Conservation (phyloP, 768 basidiomycete genomes). For the Mycena epipterygia region DNA sequence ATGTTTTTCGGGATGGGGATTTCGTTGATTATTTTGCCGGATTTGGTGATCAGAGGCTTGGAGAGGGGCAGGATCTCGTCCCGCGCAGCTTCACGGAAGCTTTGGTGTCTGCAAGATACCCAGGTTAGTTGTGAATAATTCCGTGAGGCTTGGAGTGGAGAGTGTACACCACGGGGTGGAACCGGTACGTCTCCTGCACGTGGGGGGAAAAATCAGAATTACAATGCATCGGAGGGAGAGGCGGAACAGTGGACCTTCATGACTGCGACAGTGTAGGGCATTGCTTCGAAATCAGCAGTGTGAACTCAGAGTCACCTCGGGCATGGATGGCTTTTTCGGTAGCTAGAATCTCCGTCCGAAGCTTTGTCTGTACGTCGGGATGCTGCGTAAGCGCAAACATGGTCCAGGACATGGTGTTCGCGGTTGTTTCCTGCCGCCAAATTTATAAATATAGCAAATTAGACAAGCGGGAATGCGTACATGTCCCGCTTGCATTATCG, state of each 20-base stretch:
- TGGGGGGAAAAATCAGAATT: background rate
- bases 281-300: conserved; percentile 61
- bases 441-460: conserved; percentile 43
- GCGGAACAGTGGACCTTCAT: conserved; percentile 53
- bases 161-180: conserved; percentile 67
- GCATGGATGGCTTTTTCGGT: conserved; percentile 51
- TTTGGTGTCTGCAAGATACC: conserved; percentile 41
- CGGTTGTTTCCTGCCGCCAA: conserved; percentile 66
- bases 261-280: conserved; percentile 63
- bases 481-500: conserved; percentile 26
- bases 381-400: conserved; percentile 72
- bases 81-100: conserved; percentile 61
- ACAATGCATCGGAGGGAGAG: too few relatives aligned
- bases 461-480: conserved; percentile 1
- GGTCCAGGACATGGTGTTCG: conserved; percentile 71
- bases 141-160: background rate
- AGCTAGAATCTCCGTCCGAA: conserved; percentile 70
- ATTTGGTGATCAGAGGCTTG: conserved; percentile 60
- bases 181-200: conserved; percentile 63
- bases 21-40: conserved; percentile 58
- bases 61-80: conserved; percentile 75
- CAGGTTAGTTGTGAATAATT: background rate
- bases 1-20: conserved; percentile 65
- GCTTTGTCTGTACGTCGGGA: conserved; percentile 68
- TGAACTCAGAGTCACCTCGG: conserved; percentile 57